Conservation (phyloP, 352 stramenopile genomes). For the Globisporangium nodosum region DNA sequence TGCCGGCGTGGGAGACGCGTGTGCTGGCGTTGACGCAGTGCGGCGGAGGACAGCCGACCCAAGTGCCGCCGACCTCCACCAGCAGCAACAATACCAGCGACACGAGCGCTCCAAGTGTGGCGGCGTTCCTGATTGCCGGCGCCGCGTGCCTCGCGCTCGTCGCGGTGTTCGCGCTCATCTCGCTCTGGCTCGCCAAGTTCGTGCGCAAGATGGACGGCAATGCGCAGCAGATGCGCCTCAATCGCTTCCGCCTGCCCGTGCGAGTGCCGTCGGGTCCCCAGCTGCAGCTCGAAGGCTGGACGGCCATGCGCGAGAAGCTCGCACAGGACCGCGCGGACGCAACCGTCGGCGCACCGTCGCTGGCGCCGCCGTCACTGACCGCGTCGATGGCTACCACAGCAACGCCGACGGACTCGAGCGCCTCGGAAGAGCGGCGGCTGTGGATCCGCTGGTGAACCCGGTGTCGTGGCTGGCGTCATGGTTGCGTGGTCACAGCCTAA, state of each 20-base stretch:
- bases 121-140: slow-evolving; percentile 1
- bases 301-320: slow-evolving; percentile 14
- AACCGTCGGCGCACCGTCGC: neutral
- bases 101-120: neutral
- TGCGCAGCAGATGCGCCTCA: neutral
- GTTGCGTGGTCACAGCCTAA: neutral
- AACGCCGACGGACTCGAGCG: neutral
- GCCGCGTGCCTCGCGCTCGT: slow-evolving; percentile 5
- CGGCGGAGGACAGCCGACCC: neutral
- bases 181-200: slow-evolving; percentile 9
- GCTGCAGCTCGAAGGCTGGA: slow-evolving; percentile 14
- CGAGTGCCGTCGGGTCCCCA: slow-evolving; percentile 9
- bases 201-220: slow-evolving; percentile 15
- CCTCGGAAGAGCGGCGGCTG: neutral
- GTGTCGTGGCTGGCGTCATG: too few species aligned
- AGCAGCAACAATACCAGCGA: neutral
- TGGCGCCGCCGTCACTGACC: slow-evolving; percentile 2
- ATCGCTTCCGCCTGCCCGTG: slow-evolving; percentile 1
- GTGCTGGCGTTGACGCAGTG: slow-evolving; percentile 1
- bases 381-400: neutral
- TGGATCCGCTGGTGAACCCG: slow-evolving; percentile 7
- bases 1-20: slow-evolving; percentile 5
- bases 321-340: neutral
- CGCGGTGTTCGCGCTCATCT: slow-evolving; percentile 6
- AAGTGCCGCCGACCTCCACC: neutral